These are phyloP conservation scores for Penicillium paxilli DNA, from an alignment of 495 filamentous ascomycete genomes.

Conservation along the genomic window DNA sequence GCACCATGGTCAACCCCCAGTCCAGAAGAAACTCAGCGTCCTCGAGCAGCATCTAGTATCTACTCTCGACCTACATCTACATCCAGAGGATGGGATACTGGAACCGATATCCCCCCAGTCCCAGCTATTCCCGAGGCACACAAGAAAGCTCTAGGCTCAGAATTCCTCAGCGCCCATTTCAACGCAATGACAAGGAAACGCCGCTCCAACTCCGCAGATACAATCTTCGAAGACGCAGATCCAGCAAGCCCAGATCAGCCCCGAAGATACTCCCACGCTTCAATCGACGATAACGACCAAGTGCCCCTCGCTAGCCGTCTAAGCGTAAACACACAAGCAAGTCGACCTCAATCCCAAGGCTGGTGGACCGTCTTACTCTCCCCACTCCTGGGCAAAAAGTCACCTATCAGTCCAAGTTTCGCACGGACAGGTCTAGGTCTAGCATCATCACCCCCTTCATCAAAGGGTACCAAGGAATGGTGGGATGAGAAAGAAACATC, in stretches of 20 bases:
- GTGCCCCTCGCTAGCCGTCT: slow-evolving; percentile 24
- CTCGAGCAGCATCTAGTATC: slow-evolving; percentile 60
- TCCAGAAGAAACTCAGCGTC: slow-evolving; percentile 25
- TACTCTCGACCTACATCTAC: slow-evolving; percentile 65
- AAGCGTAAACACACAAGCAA: slow-evolving; percentile 46
- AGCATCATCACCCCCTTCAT: too few relatives aligned
- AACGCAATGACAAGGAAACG: slow-evolving; percentile 28
- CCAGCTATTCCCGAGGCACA: slow-evolving; percentile 59
- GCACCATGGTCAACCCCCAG: slow-evolving; percentile 54
- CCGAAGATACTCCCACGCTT: slow-evolving; percentile 16
- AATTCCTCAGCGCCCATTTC: slow-evolving; percentile 33
- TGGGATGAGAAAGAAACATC: slow-evolving; percentile 27
- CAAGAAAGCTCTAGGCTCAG: slow-evolving; percentile 28
- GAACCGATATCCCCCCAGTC: slow-evolving; percentile 54
- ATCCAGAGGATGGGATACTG: slow-evolving; percentile 26
- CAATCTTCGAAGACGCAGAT: slow-evolving; percentile 55
- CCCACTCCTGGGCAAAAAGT: slow-evolving; percentile 59
- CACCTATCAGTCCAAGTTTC: slow-evolving; percentile 28
- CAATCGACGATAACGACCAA: slow-evolving; percentile 12
- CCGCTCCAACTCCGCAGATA: slow-evolving; percentile 46
- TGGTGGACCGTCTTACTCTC: slow-evolving; percentile 91
- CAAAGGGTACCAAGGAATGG: slow-evolving; percentile 32
- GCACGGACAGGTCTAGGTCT: slow-evolving; percentile 31
- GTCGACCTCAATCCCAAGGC: slow-evolving; percentile 64
- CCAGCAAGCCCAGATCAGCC: slow-evolving; percentile 43